Evolutionary conservation across 2,329 filamentous ascomycete genomes (phyloP), one percentile per base, ranked within the genome.

Genomic region (Penicillium occitanis): DNA sequence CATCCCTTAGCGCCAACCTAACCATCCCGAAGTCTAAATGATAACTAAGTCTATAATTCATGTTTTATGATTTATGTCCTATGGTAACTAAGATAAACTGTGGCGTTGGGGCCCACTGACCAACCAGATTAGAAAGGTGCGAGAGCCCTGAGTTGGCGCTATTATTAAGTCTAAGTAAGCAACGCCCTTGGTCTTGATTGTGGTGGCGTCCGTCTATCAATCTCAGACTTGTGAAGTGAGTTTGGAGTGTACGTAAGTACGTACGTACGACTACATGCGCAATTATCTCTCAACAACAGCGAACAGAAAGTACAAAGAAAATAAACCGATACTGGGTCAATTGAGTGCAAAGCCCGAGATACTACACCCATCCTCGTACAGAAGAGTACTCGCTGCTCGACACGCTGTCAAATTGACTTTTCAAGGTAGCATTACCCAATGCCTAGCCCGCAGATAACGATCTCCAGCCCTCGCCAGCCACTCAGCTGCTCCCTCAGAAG

Each of bases 91-190:
- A 35, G 33, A 35, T 42, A 35, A 19, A n/a, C 53, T 57, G 53
- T 57, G 53, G 53, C 53, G 53, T 55, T 55, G 28, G 51, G 28
- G 51, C 35, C 51, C 51, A 19, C 25, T 10, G 25, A 35, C 51
- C 51, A 35, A 19, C 30, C 28, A 55, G 50, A 53, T 17, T 17
- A 28, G 48, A 28, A 11, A n/a, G 14, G 5, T 53, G 6, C 25
- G 48, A 53, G 17, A 30, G 28, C 11, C n/a, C 25, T n/a, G 48
- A 33, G 48, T 53, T 30, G 48, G 25, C 28, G 48, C 48, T 53
- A 17, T 28, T 28, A 30, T 22, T n/a, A n/a, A 25, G 19, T 25
- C 42, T 46, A 51, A 13, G 46, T 46, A 51, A 13, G 46, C 46
- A 25, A 28, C 22, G 10, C 7, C 2, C 14, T 6, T 30, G 2